Base-by-base conservation (phyloP, 371 early-diverging fungal species). In the Mortierella sp. region DNA sequence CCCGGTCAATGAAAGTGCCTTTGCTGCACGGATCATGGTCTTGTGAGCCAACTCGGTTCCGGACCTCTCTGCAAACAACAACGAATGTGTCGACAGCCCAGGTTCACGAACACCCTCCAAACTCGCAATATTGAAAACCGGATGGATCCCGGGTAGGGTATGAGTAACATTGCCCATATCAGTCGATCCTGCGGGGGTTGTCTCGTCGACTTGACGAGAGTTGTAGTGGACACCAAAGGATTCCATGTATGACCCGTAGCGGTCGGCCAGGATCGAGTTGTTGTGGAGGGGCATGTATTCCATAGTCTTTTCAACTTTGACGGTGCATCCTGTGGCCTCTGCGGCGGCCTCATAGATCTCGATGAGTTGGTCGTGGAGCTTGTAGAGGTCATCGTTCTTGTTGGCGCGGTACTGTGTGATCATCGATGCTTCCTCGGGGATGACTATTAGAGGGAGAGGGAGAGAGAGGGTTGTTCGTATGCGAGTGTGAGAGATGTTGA, bases 101-200 rank as follows among this genome's bases (percentile, higher is more conserved):
- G 81, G 79, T n/a, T 86, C 86, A 16, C 82, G 79, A 0, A 69
- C 77, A 51, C 79, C 72, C 10, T 81, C 69, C 76, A 86, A 37
- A 21, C 76, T 78, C 31, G 77, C 76, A 44, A 86, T 86, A 53
- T 81, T 86, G 75, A 86, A 86, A n/a, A 81, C 79, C 1, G 93
- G 93, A 70, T 93, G 93, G 50, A 90, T 79, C 1, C 81, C 80
- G 16, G 93, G 93, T 11, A 91, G 70, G 11, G 82, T 89, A 50
- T 90, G 82, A 10, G 89, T 90, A 19, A 93, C 79, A 74, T 95
- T 96, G 44, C 96, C 96, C 90, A 95, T 93, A 75, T 96, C 96
- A 5, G 94, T 94, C 14, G 90, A 90, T 19, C 91, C 95, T 0
- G 82, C 76, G 21, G 86, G 86, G 24, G 77, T 78, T 0, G 77